A percentile compares a stretch with the other conserved stretches of the same genome.
phyloP scores from a whole-genome alignment of 768 basidiomycete genomes.

The Lactarius deliciosus region DNA sequence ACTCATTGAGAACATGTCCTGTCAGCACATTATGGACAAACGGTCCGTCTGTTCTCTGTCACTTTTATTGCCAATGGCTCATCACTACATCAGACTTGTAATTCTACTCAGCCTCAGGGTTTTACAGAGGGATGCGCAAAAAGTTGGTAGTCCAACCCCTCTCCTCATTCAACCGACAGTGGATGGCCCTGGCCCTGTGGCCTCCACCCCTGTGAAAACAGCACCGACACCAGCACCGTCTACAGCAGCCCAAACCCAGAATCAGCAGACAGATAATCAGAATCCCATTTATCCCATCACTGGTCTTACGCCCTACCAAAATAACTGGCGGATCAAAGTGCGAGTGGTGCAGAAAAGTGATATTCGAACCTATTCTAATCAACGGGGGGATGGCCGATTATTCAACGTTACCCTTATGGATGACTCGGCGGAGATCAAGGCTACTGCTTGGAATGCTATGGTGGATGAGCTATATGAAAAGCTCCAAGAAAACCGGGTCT shows the following conservation, averaged over 20 bases:
- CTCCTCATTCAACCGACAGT: conserved; percentile 32
- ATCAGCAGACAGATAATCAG: conserved; percentile 26
- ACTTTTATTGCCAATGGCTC: conserved; percentile 14
- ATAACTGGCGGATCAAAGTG: conserved; percentile 98
- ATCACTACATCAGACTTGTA: conserved; percentile 55
- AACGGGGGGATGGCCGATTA: conserved; percentile 89
- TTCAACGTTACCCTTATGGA: conserved; percentile 95
- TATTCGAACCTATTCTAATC: conserved; percentile 85
- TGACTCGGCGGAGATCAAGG: conserved; percentile 88
- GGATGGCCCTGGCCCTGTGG: conserved; percentile 31
- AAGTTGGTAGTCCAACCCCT: conserved; percentile 65
- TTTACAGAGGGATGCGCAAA: conserved; percentile 53
- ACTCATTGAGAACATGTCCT: conserved; percentile 71
- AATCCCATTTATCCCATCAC: conserved; percentile 78
- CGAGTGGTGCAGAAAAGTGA: conserved; percentile 89
- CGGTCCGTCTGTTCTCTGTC: conserved; percentile 50
- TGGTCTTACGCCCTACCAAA: conserved; percentile 93
- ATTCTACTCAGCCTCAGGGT: conserved; percentile 72
- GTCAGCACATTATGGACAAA: conserved; percentile 81
- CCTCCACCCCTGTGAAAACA: conserved; percentile 34
- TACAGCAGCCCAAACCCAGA: conserved; percentile 14
- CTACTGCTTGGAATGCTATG: conserved; percentile 84
- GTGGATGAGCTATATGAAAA: conserved; percentile 83
- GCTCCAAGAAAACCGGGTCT: conserved; percentile 90
- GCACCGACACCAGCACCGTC: conserved; percentile 26